phyloP scores from a whole-genome alignment of 345 rosid species.

The Gossypium longicalyx region DNA sequence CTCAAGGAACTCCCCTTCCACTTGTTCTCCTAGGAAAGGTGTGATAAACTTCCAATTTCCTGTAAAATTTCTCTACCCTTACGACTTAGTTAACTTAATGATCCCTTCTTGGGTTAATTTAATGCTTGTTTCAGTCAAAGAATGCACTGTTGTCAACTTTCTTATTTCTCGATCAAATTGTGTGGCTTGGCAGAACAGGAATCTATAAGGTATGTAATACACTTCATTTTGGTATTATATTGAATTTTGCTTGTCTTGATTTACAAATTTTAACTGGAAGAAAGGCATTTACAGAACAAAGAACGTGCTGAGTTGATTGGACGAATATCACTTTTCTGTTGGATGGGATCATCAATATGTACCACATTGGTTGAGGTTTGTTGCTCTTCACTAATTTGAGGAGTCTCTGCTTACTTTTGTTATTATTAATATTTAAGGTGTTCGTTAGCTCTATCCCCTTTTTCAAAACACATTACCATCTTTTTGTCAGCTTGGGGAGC shows the following conservation, averaged over 20 bases:
- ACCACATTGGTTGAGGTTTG: conserved; percentile 79
- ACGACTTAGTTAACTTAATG: conserved; percentile 1
- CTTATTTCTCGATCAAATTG: conserved; percentile 95
- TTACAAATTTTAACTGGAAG: conserved; percentile 4
- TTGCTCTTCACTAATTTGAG: conserved; percentile 4
- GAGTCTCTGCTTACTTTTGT: background rate
- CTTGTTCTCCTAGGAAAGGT: conserved; percentile 92
- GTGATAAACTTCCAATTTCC: conserved; percentile 5
- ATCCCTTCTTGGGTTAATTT: background rate
- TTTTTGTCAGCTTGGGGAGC: conserved; percentile 65
- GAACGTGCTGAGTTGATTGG: conserved; percentile 73
- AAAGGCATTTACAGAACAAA: conserved; percentile 55
- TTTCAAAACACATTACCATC: background rate
- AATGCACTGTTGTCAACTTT: conserved; percentile 82
- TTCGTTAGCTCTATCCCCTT: background rate
- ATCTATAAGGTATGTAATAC: conserved; percentile 65
- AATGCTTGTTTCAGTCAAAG: conserved; percentile 60
- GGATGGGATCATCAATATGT: conserved; percentile 91
- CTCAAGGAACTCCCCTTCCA: conserved; percentile 86
- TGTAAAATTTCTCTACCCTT: conserved; percentile 10
- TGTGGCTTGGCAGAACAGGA: conserved; percentile 94
- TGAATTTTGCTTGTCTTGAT: conserved; percentile 8
- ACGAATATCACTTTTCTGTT: conserved; percentile 77
- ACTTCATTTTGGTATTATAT: background rate
- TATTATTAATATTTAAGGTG: background rate